Evolutionary conservation across 2,329 filamentous ascomycete species (phyloP), one percentile per base, ranked within the genome.

Genomic region (Botrytis fragariae): DNA sequence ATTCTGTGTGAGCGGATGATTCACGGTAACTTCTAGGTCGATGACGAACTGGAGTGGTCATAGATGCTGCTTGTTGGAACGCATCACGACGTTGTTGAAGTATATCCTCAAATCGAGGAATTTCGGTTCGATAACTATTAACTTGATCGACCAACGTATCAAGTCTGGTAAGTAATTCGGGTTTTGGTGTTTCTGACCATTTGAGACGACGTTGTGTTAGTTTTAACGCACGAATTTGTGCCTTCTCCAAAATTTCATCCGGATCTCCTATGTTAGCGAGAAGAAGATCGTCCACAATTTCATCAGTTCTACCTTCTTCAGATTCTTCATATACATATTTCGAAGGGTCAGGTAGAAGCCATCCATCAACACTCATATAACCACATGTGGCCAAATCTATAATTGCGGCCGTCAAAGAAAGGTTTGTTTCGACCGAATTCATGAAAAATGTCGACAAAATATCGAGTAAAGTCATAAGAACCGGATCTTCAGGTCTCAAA

Each of bases 391-490:
- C 93, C 59, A 99, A 85, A 76, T 93, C 92, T 42, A 97, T 88
- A 61, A 98, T 86, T 0, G 92, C 88, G 78, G 97, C 93, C 0
- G 95, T 98, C 2, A 98, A 86, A 0, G 92, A 92, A 5, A 99
- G 84, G 77, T 99, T 99, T 4, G 93, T 95, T 78, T 98, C 94
- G 4, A 98, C 90, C 4, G 94, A 91, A 78, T 99, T 99, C 8
- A 93, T 87, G 78, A 98, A 94, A 79, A 98, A 99, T 0, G 87
- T 91, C 62, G 91, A 87, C 18, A 99, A 83, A 12, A 95, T 86
- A 61, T 92, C 90, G 16, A 92, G 83, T 3, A 93, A 84, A 14
- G 92, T 89, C 80, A 88, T 89, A 64, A 91, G 85, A 51, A 90
- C 86, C 61, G 87, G 90, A 76, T 91, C 91, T 72, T 89, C 88